Conservation (phyloP, 1,139 yeast genomes). For the Kodamaea plutei region DNA sequence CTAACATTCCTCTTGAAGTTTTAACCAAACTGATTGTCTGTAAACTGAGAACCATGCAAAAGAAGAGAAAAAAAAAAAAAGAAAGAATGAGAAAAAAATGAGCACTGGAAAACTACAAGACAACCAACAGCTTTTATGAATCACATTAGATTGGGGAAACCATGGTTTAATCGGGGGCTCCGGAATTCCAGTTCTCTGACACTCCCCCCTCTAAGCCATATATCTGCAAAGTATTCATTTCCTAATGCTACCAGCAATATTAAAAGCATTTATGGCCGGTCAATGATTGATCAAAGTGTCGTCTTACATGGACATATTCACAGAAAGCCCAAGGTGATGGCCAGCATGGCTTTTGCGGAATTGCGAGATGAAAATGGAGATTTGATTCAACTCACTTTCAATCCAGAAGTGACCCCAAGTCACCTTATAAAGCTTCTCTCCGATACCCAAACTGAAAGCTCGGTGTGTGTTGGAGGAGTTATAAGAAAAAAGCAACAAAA, state of each 20-base stretch:
- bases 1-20: too few relatives aligned
- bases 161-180: too few relatives aligned
- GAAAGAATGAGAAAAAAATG: too few relatives aligned
- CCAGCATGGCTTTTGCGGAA: conserved; percentile 59
- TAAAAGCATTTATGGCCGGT: background rate
- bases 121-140: too few relatives aligned
- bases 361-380: conserved; percentile 72
- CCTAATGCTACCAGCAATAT: conserved; percentile 6
- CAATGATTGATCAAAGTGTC: conserved; percentile 14
- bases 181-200: too few relatives aligned
- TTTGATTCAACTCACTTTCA: conserved; percentile 55
- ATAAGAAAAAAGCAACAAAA: conserved; percentile 30
- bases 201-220: conserved; percentile 6
- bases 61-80: too few relatives aligned
- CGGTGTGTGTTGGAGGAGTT: conserved; percentile 65
- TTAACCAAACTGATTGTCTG: too few relatives aligned
- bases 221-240: conserved; percentile 6
- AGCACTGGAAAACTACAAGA: too few relatives aligned
- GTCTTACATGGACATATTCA: conserved; percentile 78
- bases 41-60: too few relatives aligned
- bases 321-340: conserved; percentile 53
- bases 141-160: too few relatives aligned
- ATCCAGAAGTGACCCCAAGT: conserved; percentile 41
- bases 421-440: conserved; percentile 41
- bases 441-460: conserved; percentile 61